Evolutionary conservation across 371 early-diverging fungal genomes (phyloP), one percentile per base, ranked within the genome.

Genomic region (Rhizopus stolonifer): DNA sequence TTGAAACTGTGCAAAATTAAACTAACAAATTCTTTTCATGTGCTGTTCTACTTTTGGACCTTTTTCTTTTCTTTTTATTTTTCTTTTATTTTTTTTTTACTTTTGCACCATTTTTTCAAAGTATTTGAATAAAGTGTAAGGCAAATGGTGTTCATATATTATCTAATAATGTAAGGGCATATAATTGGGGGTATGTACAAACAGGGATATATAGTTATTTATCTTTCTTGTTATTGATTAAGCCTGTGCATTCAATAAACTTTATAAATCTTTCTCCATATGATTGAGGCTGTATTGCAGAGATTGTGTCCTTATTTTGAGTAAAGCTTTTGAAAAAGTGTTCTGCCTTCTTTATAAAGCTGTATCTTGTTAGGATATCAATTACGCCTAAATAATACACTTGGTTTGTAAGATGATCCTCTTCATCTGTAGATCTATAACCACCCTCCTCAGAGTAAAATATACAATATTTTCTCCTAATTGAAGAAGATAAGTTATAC

Each of bases 321-420:
- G 79, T 79, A 38, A 95, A 46, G 14, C 88, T 76, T 72, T 96
- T 98, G 78, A 85, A 89, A 18, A 86, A 70, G 56, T 90, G 89
- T 62, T 98, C 98, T 19, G 86, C 39, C 58, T 86, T 86, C 71
- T 98, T 98, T 40, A 77, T 67, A 38, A 79, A 69, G 60, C 88
- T 89, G 70, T 96, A 98, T 0, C 89, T 88, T 17, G 98, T 98
- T 48, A 98, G 77, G 38, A 97, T 96, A 61, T 98, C 98, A 49
- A 98, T 97, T 47, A 97, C 84, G 4, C 97, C 96, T 31, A 97
- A 60, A 62, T 90, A 96, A 74, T 96, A 96, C 6, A 96, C 73
- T 42, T 85, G 79, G 42, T 84, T 69, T 4, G 82, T 68, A 1
- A 81, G 74, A 25, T 75, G 62, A 69, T 93, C 81, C 22, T 67